Conservation (phyloP, 75 land plant genomes). For the Isoetes taiwanensis region DNA sequence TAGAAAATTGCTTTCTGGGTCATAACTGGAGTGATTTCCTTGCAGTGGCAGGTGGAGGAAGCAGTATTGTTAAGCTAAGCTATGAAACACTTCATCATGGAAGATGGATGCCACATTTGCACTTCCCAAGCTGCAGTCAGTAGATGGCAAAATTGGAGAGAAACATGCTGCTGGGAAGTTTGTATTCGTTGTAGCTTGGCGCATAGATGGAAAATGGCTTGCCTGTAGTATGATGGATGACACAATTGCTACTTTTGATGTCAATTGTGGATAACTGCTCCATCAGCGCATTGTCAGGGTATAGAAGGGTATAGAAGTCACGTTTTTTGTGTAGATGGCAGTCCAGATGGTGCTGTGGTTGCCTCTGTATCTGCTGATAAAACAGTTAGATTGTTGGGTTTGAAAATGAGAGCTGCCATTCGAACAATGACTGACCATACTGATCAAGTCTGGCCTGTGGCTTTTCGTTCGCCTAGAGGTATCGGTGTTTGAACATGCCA, state of each 20-base stretch:
- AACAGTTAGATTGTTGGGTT: conserved; percentile 83
- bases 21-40: conserved; percentile 69
- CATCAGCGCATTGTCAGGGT: conserved; percentile 88
- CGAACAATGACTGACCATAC: conserved; percentile 77
- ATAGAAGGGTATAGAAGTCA: conserved; percentile 62
- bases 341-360: conserved; percentile 79
- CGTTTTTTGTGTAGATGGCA: conserved; percentile 88
- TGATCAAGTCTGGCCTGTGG: conserved; percentile 96
- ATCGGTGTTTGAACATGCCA: conserved; percentile 47
- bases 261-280: conserved; percentile 52
- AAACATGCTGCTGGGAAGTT: conserved; percentile 62
- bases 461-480: conserved; percentile 66
- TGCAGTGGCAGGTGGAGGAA: conserved; percentile 96
- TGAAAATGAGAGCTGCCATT: conserved; percentile 64
- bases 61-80: conserved; percentile 73
- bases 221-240: conserved; percentile 98
- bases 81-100: conserved; percentile 87
- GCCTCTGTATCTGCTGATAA: conserved; percentile 82
- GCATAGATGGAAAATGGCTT: conserved; percentile 67
- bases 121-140: conserved; percentile 59
- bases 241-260: conserved; percentile 79
- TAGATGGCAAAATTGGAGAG: conserved; percentile 38
- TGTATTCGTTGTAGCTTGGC: conserved; percentile 95
- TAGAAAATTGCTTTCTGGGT: too few species aligned
- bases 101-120: conserved; percentile 34